Base-by-base conservation (phyloP, 2,329 filamentous ascomycete species). In the Pseudopithomyces maydicus region DNA sequence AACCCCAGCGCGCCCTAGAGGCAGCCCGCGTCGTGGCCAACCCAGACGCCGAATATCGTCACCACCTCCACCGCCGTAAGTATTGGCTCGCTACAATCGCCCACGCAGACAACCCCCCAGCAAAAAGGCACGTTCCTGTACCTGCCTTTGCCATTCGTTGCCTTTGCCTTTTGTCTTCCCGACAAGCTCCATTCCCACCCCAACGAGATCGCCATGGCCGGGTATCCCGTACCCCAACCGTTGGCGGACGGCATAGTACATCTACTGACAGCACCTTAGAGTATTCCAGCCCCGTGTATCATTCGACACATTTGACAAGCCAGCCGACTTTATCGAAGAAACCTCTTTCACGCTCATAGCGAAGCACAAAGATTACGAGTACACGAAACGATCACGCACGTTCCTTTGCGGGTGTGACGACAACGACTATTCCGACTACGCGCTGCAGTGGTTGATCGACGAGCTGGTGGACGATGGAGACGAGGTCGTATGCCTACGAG, bases 391-490 rank as follows among this genome's bases (percentile, higher is more conserved):
- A 57, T 95, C 91, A 52, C 87, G 93, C 52, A 96, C 91, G 8
- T 96, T 97, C 68, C 87, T 97, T 72, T 94, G 93, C 62, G 93
- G 93, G 19, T 90, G 93, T 17, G 93, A 97, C 76, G 90, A 94
- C 69, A 92, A 97, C 67, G 86, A 91, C 56, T 97, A 97, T 76
- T 96, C 92, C 6, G 91, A 96, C 61, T 95, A 94, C 76, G 93
- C 93, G 15, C 81, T 97, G 17, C 91, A 96, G 75, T 97, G 92
- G 92, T 83, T 97, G 49, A 85, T 97, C 38, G 91, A 96, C 68
- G 92, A 96, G 77, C 83, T 97, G 54, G 91, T 97, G 39, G 92
- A 97, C 68, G 93, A 97, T 69, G 92, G 93, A 17, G 93, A 97
- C 72, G 92, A 97, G 76, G 89, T 97, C 55, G 90, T 97, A 8